Base-by-base conservation (phyloP, 1,139 yeast genomes). In the Yamadazyma aaseri region DNA sequence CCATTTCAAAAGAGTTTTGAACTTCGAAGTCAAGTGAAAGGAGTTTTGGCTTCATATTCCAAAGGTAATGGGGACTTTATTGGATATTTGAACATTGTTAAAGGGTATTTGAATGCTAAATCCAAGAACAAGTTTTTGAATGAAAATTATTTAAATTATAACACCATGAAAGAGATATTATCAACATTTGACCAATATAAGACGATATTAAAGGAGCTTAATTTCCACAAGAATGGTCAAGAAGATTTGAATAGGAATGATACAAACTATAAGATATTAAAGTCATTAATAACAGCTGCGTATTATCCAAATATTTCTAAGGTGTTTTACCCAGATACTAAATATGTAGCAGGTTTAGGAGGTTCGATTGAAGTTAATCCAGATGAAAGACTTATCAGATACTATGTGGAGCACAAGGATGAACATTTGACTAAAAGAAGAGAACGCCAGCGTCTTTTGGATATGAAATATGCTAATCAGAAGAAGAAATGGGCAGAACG, bases 281-380 rank as follows among this genome's bases (percentile, higher is more conserved):
- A 80, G 24, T 77, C 95, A 0, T 70, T 90, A 1, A 60, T 89
- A 16, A 80, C 95, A 0, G 95, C 95, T 3, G 73, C 96, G 0
- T 76, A 81, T 49, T 84, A 82, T 47, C 97, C 97, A 0, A 83
- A 85, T 35, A 65, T 87, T 24, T 89, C 94, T 0, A 71, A 89
- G 40, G 86, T 87, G 3, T 87, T 83, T 46, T 65, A 79, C 22
- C 97, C 97, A 0, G 89, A 86, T 43, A 78, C 90, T 6, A 86
- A 84, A 48, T 92, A 65, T 53, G 65, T 79, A 34, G 75, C 79
- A 29, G 78, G 87, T 1, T 65, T 81, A 21, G 73, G 80, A 2
- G 98, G 98, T 21, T 74, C 97, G 0, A 71, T 92, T 31, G 92
- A 86, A 36, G 71, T 79, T 21, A 96, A 89, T 46, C 86, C 90